Evolutionary conservation across 768 basidiomycete genomes (phyloP).

Genomic region (Cystofilobasidium capitatum): DNA sequence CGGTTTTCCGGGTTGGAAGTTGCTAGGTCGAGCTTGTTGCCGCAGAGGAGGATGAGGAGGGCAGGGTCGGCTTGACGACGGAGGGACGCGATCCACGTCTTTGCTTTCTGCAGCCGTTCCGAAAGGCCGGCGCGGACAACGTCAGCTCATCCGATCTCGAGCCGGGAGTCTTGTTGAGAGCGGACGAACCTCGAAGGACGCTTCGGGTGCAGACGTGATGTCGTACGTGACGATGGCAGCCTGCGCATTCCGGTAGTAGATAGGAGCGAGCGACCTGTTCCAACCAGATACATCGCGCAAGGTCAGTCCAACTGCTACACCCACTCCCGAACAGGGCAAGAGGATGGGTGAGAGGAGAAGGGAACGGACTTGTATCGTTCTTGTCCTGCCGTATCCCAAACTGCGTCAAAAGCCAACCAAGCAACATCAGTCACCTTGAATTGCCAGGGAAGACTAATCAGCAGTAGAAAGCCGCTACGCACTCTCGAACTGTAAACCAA

Average conservation of each 20-base stretch:
- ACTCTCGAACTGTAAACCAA: not conserved
- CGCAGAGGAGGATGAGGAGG: conserved; percentile 90
- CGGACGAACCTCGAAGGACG: conserved; percentile 21
- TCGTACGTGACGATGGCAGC: conserved; percentile 45
- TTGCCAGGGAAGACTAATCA: not conserved
- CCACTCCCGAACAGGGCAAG: not conserved
- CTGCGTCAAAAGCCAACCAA: no score
- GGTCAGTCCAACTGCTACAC: not conserved
- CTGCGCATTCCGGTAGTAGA: conserved; percentile 57
- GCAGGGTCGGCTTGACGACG: conserved; percentile 96
- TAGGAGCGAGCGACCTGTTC: conserved; percentile 53
- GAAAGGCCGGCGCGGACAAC: not conserved
- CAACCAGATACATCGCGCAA: no score
- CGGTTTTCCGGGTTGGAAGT: conserved; percentile 5
- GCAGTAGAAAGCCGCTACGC: not conserved
- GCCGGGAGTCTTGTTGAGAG: not conserved
- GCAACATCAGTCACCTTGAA: no score
- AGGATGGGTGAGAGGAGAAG: not conserved
- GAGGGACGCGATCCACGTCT: conserved; percentile 90
- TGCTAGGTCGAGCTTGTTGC: conserved; percentile 80
- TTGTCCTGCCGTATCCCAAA: conserved; percentile 80
- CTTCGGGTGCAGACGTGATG: conserved; percentile 62
- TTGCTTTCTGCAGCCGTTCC: conserved; percentile 73
- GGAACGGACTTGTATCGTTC: conserved; percentile 47
- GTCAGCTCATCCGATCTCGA: not conserved